Evolutionary conservation across 768 basidiomycete species (phyloP), one percentile per base, ranked within the genome.

Genomic region (Collybiopsis luxurians): DNA sequence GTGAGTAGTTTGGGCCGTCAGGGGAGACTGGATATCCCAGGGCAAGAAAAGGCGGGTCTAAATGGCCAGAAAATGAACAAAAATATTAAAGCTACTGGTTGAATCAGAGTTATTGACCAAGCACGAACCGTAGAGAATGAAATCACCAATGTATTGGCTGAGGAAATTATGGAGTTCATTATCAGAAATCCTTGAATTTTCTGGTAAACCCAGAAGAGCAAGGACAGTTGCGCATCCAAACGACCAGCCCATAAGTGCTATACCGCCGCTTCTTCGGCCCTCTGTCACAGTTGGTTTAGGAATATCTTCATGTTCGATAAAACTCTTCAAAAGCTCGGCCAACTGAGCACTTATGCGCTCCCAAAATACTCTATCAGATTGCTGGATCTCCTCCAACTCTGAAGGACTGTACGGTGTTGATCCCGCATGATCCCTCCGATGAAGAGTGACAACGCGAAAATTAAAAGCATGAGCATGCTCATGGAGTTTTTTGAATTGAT

Each of bases 341-440:
- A 63, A 23, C 28, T 63, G 62, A n/a, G 62, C 13, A 3, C 56
- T 61, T 1, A 58, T 47, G 4, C 62, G 54, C 10, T 65, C 55
- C 39, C 64, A 49, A 31, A 64, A 60, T 2, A 36, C 40, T 36
- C 48, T 48, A 7, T 54, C 39, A 13, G 61, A 64, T 4, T 53
- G 40, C 13, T 36, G 24, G 15, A 68, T 52, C 5, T 63, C 62
- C 2, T 58, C 59, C 3, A 66, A 31, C 26, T 67, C 67, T 15
- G 30, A 47, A 36, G 65, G 55, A 19, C 59, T 59, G 55, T 66
- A 69, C 36, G 55, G 51, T 3, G 67, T 63, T 2, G 65, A 62
- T 10, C 64, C 65, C 9, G 57, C 45, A 50, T 68, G 67, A 27
- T 63, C 63, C 40, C 67, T 50, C 2, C 67, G 61, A 52, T 67